Conservation (phyloP, 805 yeast genomes). For the Grigorovia jiainica region DNA sequence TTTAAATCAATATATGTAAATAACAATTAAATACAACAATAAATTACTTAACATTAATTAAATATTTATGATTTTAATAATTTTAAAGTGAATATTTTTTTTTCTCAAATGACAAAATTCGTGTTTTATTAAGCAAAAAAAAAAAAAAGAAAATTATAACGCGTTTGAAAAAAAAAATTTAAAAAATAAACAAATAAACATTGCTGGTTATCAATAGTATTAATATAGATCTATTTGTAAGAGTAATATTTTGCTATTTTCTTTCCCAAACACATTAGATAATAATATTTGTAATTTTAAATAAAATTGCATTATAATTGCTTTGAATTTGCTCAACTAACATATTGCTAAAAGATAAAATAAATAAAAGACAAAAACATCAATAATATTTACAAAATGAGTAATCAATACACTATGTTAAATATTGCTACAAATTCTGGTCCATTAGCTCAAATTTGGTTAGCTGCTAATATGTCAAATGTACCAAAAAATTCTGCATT, state of each 20-base stretch:
- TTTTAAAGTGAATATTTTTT: too few relatives aligned
- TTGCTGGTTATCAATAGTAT: background rate
- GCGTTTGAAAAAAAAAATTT: background rate
- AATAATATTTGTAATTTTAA: too few relatives aligned
- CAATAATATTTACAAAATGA: background rate
- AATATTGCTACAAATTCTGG: conserved; percentile 49
- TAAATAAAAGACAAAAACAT: background rate
- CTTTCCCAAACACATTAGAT: too few relatives aligned
- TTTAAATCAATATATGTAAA: too few relatives aligned
- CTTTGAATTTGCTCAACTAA: background rate
- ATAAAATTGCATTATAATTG: background rate
- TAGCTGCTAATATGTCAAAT: conserved; percentile 66
- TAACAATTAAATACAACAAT: too few relatives aligned
- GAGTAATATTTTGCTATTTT: background rate
- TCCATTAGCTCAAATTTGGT: conserved; percentile 84
- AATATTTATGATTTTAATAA: too few relatives aligned
- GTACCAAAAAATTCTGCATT: conserved; percentile 42
- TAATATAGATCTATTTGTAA: background rate
- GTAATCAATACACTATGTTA: conserved; percentile 5
- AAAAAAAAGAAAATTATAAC: background rate
- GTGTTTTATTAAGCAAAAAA: too few relatives aligned
- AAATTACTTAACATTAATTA: too few relatives aligned
- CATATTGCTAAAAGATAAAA: background rate
- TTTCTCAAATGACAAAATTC: too few relatives aligned
- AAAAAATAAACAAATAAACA: background rate